Evolutionary conservation across 257 asterid genomes (phyloP), one percentile per base, ranked within the genome.

Genomic region (Rauvolfia tetraphylla): DNA sequence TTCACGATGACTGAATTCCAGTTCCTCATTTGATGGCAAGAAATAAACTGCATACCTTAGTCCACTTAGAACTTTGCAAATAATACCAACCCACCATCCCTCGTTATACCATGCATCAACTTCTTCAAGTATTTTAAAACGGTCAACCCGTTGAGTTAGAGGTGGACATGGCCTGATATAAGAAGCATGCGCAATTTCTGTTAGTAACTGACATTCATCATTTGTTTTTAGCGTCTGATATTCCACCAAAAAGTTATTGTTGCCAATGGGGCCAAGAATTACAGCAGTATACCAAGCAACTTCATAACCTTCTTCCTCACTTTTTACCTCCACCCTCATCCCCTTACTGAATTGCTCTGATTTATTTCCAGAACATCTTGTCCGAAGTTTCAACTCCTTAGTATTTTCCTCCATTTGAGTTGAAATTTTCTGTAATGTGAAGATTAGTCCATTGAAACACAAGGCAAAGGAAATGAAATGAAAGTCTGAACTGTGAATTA

Each of bases 61-160:
- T 76, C 74, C 86, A 67, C 78, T 90, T 65, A 84, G 82, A 79
- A 86, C 86, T 82, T 80, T 83, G 66, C 88, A 82, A 68, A 89
- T 78, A 72, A 88, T 69, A 57, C 95, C 97, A 67, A 81, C 87
- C 97, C 97, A 91, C 97, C 97, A 91, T 41, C 95, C 97, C 4
- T 89, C 93, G 20, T 89, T 87, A 59, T 84, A 85, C 92, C 94
- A 89, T 36, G 90, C 91, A 61, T 91, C 95, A 75, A 89, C 93
- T 79, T 81, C 85, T 76, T 91, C 91, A 46, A 86, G 87, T 85
- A 81, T 81, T 79, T 76, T 74, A 80, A 79, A 89, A 66, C 84
- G 76, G 70, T 79, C 85, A 10, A 61, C 11, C 42, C 79, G 73
- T 33, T 76, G 68, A 54, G 84, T 78, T 56, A 78, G 22, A 76